These are phyloP conservation scores for Acanthochlamys bracteata DNA, from an alignment of 106 monocot species.

Conservation along the genomic window DNA sequence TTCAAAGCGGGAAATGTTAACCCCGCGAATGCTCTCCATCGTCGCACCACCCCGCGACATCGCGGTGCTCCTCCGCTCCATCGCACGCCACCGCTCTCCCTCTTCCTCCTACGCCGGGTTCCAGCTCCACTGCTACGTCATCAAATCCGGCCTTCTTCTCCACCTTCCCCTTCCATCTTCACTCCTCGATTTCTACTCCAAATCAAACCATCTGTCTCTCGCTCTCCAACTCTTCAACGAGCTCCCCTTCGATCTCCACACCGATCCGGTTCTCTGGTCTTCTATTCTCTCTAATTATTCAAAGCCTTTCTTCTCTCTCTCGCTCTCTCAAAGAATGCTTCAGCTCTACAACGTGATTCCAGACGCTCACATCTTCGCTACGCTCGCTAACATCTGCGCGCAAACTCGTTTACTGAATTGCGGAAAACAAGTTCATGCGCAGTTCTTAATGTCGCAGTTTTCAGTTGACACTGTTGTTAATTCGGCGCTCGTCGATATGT, in stretches of 20 bases:
- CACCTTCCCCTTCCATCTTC: constrained; percentile 22
- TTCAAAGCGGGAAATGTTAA: no score
- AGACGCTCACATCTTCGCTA: constrained; percentile 51
- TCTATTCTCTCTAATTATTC: constrained; percentile 41
- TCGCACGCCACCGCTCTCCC: constrained; percentile 7
- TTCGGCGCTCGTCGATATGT: constrained; percentile 76
- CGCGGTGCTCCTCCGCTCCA: constrained; percentile 29
- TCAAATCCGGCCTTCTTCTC: constrained; percentile 36
- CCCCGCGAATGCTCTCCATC: no score
- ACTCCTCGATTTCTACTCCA: constrained; percentile 44
- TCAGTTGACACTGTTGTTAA: constrained; percentile 42
- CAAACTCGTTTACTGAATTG: constrained; percentile 21
- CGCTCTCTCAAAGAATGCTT: constrained; percentile 35
- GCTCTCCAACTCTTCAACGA: constrained; percentile 56
- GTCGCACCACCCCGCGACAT: constrained; percentile 7
- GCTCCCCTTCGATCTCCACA: constrained; percentile 23
- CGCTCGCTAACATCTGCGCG: constrained; percentile 47
- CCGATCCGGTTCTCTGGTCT: constrained; percentile 40
- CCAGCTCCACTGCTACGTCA: constrained; percentile 44
- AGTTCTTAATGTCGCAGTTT: constrained; percentile 24
- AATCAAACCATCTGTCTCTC: constrained; percentile 22
- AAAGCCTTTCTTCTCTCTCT: constrained; percentile 19
- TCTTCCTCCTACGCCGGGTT: not conserved
- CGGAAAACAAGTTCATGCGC: constrained; percentile 59
- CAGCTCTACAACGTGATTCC: constrained; percentile 22